Base-by-base conservation (phyloP, 768 basidiomycete species). In the Botryobasidium botryosum region DNA sequence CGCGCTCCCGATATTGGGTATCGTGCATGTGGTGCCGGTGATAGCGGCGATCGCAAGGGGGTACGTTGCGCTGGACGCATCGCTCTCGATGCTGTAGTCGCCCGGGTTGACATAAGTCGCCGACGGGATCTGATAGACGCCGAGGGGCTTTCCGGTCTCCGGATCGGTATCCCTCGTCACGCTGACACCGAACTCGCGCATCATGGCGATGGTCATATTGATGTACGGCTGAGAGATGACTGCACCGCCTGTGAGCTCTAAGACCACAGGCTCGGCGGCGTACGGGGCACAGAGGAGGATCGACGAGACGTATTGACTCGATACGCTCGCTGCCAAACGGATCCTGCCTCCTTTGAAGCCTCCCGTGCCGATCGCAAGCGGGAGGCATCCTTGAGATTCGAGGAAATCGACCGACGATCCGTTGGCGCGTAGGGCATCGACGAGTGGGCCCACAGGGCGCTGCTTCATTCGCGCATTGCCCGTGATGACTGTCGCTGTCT, bases 401-500 rank as follows among this genome's bases (percentile, higher is more conserved):
- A 80, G 64, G 57, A 79, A 99, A 26, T 70, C 63, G 59, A 99
- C 79, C 24, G 68, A 59, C 51, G 75, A 79, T 8, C 87, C 82
- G 55, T 94, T 96, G 5, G 73, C 68, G 38, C 69, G 64, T 12
- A 99, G 76, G 3, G 94, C 88, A 43, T 85, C 79, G 42, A 97
- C 92, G 18, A 99, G 70, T 5, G 94, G 86, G 0, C 88, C 94
- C 52, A 92, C 90, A 12, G 94, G 94, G 24, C 92, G 79, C 61
- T 97, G 88, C 63, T 96, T 97, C 94, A 97, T 99, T 48, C 92
- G 77, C 0, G 91, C 86, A 53, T 99, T 99, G 38, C 94, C 94
- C 7, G 94, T 97, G 60, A 97, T 82, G 60, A 84, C 62, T 15
- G 91, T 94, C 38, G 45, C 43, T 21, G 64, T 63, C 39, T 68